Conservation (phyloP, 2,329 filamentous ascomycete genomes). For the Rutstroemia sydowiana region DNA sequence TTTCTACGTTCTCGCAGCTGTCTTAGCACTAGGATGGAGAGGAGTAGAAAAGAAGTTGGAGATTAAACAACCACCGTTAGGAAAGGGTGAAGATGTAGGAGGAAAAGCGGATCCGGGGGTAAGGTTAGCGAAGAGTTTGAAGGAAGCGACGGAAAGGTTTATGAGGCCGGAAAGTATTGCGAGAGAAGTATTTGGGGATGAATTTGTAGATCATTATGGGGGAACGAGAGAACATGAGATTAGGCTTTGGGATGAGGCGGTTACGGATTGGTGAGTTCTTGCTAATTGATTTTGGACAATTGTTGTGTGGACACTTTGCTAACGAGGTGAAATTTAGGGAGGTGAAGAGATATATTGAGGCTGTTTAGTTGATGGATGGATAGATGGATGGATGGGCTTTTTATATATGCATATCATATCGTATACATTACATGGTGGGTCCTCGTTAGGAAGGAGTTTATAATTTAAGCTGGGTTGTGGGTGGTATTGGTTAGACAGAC, state of each 20-base stretch:
- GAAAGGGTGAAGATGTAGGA: conserved; percentile 77
- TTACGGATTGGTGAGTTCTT: conserved; percentile 77
- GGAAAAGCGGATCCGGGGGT: conserved; percentile 62
- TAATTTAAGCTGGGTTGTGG: no score
- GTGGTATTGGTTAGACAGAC: no score
- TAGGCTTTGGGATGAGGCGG: conserved; percentile 85
- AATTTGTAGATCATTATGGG: conserved; percentile 91
- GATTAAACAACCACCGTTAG: conserved; percentile 74
- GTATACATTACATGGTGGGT: no score
- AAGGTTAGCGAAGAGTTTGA: conserved; percentile 74
- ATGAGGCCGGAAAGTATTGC: conserved; percentile 73
- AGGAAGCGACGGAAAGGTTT: conserved; percentile 77
- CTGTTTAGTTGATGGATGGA: no score
- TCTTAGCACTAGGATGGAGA: conserved; percentile 81
- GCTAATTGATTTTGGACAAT: not conserved
- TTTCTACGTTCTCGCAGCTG: conserved; percentile 76
- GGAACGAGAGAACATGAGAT: conserved; percentile 91
- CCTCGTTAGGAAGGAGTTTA: no score
- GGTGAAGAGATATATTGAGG: conserved; percentile 70
- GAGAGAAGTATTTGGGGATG: conserved; percentile 88
- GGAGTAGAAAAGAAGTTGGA: conserved; percentile 88
- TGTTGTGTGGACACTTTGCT: not conserved
- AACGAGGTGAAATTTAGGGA: conserved; percentile 47
- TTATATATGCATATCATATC: no score
- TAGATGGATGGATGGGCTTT: no score